Base-by-base conservation (phyloP, 805 yeast genomes). In the Naumovozyma castellii region DNA sequence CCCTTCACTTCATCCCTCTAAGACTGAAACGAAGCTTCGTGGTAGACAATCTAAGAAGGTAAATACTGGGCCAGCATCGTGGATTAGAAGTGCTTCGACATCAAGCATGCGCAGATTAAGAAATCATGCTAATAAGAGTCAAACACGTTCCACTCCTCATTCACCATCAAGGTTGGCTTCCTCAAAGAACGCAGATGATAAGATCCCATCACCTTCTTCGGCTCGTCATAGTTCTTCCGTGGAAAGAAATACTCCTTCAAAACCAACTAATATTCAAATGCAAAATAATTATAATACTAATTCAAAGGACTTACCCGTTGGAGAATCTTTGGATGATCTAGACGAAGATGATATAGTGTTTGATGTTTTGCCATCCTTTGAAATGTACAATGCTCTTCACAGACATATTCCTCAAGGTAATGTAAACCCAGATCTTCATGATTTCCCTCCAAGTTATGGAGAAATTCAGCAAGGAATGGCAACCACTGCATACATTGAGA, bases 301-400 rank as follows among this genome's bases (percentile, higher is more conserved):
- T 22, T 6, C 6, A 6, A 22, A 6, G n/a, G n/a, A n/a, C n/a
- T n/a, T n/a, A n/a, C n/a, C n/a, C n/a, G n/a, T n/a, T n/a, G n/a
- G n/a, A n/a, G n/a, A n/a, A n/a, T n/a, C n/a, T n/a, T n/a, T n/a
- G n/a, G n/a, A n/a, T n/a, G n/a, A n/a, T n/a, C n/a, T n/a, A n/a
- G n/a, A n/a, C n/a, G 27, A 22, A 6, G 27, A 29, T 29, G 27
- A 35, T 35, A 15, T 46, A 4, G 48, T 47, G 12, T 43, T 54
- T 1, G 55, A 51, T 34, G 49, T 54, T 4, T 33, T 54, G 18
- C 59, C 59, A 3, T 51, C 56, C 2, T 54, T 54, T 36, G 53
- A 54, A 40, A 50, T 54, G 47, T 54, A 52, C 35, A 47, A 54
- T 30, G 44, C 52, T n/a, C 34, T 54, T 19, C 57, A 52, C 35